phyloP scores from a whole-genome alignment of 73 alveolate species.

The Breviolum minutum region DNA sequence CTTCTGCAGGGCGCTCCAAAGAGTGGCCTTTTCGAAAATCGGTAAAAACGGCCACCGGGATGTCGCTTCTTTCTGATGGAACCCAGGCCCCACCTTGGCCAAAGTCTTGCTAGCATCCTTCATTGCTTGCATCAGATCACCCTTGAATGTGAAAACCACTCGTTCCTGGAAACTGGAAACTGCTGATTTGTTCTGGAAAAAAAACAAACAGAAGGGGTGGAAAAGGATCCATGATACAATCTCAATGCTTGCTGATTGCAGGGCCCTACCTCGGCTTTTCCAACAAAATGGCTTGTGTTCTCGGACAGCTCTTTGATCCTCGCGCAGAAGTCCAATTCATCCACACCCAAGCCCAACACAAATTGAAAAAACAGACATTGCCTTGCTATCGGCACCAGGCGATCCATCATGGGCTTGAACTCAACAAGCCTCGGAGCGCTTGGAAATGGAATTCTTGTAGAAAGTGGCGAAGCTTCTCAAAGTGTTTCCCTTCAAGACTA shows the following conservation, averaged over 20 bases:
- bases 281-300: too few relatives aligned
- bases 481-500: not conserved
- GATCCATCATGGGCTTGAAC: not conserved
- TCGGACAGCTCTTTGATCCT: too few relatives aligned
- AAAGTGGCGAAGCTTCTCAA: too few relatives aligned
- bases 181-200: not conserved
- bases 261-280: too few relatives aligned
- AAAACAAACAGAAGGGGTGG: too few relatives aligned
- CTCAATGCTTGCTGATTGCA: too few relatives aligned
- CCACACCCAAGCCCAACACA: too few relatives aligned
- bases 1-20: slow-evolving; percentile 7
- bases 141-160: not conserved
- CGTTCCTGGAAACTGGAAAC: not conserved
- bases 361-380: not conserved
- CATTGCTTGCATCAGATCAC: not conserved
- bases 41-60: not conserved
- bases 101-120: not conserved
- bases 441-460: too few relatives aligned
- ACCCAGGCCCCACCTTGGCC: not conserved
- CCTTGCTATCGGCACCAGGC: slow-evolving; percentile 24
- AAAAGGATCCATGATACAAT: too few relatives aligned
- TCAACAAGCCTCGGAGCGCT: not conserved
- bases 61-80: not conserved
- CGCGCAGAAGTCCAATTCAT: too few relatives aligned
- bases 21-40: not conserved